Conservation (phyloP, 192 early-diverging fungal species). For the Chytriomyces hyalinus region DNA sequence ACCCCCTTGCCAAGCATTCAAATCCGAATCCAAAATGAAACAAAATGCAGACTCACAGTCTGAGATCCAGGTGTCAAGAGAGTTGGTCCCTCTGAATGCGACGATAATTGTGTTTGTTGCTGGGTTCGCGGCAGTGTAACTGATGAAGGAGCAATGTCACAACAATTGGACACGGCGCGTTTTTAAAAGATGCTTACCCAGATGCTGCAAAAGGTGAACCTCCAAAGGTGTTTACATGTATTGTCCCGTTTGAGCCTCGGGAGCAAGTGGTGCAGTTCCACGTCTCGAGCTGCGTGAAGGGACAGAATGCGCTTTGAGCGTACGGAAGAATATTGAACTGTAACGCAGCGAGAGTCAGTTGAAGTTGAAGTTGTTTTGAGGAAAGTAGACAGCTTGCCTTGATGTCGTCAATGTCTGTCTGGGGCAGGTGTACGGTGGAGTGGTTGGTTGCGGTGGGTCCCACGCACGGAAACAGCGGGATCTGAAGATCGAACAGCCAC, state of each 20-base stretch:
- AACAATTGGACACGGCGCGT: not conserved
- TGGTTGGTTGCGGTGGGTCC: not conserved
- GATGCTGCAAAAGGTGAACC: constrained; percentile 15
- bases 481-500: not conserved
- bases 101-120: constrained; percentile 11
- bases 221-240: constrained; percentile 25
- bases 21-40: not conserved
- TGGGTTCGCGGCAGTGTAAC: constrained; percentile 20
- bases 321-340: constrained; percentile 27
- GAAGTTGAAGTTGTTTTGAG: not conserved
- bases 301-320: constrained; percentile 34
- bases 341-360: not conserved
- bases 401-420: constrained; percentile 12
- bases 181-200: constrained; percentile 24
- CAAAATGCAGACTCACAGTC: constrained; percentile 26
- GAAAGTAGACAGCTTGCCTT: constrained; percentile 3
- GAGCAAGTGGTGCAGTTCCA: constrained; percentile 34
- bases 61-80: constrained; percentile 37
- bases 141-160: not conserved
- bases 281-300: constrained; percentile 2
- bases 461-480: not conserved
- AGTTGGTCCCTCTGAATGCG: constrained; percentile 30
- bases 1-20: not conserved
- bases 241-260: constrained; percentile 13
- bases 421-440: not conserved